Evolutionary conservation across 2,329 filamentous ascomycete genomes (phyloP), one percentile per base, ranked within the genome.

Genomic region (Colletotrichum ledebouriae): DNA sequence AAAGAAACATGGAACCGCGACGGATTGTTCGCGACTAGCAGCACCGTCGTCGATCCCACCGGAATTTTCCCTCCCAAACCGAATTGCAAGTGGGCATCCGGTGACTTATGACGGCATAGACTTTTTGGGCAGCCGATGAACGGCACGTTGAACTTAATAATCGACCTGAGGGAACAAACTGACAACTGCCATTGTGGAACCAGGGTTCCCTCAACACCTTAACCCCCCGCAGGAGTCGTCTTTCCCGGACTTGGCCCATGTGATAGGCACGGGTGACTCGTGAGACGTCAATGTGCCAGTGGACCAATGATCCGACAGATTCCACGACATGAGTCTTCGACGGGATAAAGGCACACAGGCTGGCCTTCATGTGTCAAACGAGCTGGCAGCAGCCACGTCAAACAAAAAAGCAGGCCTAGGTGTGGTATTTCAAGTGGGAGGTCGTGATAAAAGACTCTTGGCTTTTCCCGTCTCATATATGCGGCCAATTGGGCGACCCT

Each of bases 71-170:
- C 11, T 39, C 13, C 29, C 29, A 29, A 29, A 29, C 29, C 6
- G 29, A 39, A 15, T 13, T 11, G 53, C n/a, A 44, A 65, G 42
- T 50, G 25, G 66, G 66, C 49, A 59, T 63, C 7, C 7, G 9
- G 29, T 29, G 29, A 29, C 29, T 29, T 25, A 69, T 69, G 66
- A 69, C 66, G 66, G 25, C 66, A 69, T 69, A 22, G 25, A 69
- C 41, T 62, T 68, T 68, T 63, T 44, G 11, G 47, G 63, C 56
- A 44, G 50, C 52, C 20, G 29, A 58, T 17, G 46, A 68, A 59
- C 44, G 46, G 59, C 25, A 55, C 44, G 44, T 47, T 34, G 13
- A 64, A 58, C 37, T 58, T 50, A 42, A 52, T 39, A 20, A 58
- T 29, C 13, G 11, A 63, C 4, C 25, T 6, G 25, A n/a, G 57